A percentile compares a stretch with the other conserved stretches of the same genome.
These are phyloP conservation scores for Multifurca ochricompacta DNA, from an alignment of 768 basidiomycete genomes.

Conservation along the genomic window DNA sequence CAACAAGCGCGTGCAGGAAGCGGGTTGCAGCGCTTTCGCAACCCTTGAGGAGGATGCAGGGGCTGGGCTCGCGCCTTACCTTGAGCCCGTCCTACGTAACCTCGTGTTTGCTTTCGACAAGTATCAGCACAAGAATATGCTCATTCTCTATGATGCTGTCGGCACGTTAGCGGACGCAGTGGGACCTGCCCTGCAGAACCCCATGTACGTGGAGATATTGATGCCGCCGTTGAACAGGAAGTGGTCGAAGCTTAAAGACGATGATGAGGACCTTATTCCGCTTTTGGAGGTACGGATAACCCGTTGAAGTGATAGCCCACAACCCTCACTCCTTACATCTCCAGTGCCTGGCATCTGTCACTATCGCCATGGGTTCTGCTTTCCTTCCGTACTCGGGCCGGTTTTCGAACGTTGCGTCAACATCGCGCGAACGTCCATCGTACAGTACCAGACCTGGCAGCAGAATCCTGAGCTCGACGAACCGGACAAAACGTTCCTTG, in stretches of 20 bases:
- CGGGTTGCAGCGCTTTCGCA: slow-evolving; percentile 97
- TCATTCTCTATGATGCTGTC: slow-evolving; percentile 98
- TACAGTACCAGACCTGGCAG: slow-evolving; percentile 82
- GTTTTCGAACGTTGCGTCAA: slow-evolving; percentile 88
- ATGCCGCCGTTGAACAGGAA: slow-evolving; percentile 91
- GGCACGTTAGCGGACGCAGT: slow-evolving; percentile 97
- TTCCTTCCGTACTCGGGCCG: slow-evolving; percentile 86
- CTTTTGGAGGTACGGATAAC: slow-evolving; percentile 71
- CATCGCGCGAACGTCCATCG: slow-evolving; percentile 74
- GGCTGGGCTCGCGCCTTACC: slow-evolving; percentile 78
- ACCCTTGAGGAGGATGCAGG: slow-evolving; percentile 98
- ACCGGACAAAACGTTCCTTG: slow-evolving; percentile 95
- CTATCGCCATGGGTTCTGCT: slow-evolving; percentile 87
- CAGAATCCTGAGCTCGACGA: slow-evolving; percentile 88
- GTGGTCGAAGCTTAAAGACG: slow-evolving; percentile 87
- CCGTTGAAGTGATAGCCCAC: neutral
- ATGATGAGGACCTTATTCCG: slow-evolving; percentile 89
- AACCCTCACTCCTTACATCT: neutral
- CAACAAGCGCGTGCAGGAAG: slow-evolving; percentile 99
- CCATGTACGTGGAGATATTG: slow-evolving; percentile 83
- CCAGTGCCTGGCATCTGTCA: slow-evolving; percentile 94
- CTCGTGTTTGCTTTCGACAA: slow-evolving; percentile 94
- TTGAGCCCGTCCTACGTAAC: slow-evolving; percentile 91
- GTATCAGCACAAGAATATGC: slow-evolving; percentile 99
- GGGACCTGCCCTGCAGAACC: slow-evolving; percentile 77